phyloP scores from a whole-genome alignment of 116 monocot genomes.

The Trichopus zeylanicus region DNA sequence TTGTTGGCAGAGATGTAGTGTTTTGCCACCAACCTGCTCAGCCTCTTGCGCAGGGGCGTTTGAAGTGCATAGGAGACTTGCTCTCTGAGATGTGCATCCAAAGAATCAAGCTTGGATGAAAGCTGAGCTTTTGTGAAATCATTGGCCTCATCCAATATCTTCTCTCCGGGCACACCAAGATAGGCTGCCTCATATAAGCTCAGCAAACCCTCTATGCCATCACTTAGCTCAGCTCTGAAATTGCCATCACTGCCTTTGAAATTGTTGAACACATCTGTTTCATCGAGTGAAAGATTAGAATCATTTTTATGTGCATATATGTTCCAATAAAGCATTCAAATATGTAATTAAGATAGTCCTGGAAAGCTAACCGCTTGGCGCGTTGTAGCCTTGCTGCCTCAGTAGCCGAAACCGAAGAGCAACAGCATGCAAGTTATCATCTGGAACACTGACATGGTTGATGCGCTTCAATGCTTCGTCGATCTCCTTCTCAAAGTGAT shows the following conservation, averaged over 20 bases:
- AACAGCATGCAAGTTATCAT: not conserved
- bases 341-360: no score
- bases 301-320: not conserved
- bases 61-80: slow-evolving; percentile 7
- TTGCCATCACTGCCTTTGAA: slow-evolving; percentile 18
- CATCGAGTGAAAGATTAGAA: no score
- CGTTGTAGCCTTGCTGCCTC: not conserved
- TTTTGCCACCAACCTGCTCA: slow-evolving; percentile 17
- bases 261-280: slow-evolving; percentile 19
- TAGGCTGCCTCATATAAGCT: slow-evolving; percentile 26
- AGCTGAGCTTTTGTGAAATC: slow-evolving; percentile 5
- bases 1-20: slow-evolving; percentile 14
- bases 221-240: slow-evolving; percentile 1
- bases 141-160: slow-evolving; percentile 17
- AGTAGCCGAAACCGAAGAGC: not conserved
- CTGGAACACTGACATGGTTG: not conserved
- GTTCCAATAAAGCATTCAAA: no score
- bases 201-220: slow-evolving; percentile 9
- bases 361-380: no score
- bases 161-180: slow-evolving; percentile 12
- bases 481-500: not conserved
- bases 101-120: not conserved
- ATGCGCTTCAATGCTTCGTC: not conserved
- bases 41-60: slow-evolving; percentile 11
- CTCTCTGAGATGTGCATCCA: not conserved